Percentiles rank a stretch among this genome's conserved stretches.
These are phyloP conservation scores for Apiospora malaysiana DNA, from an alignment of 2,329 filamentous ascomycete genomes.

Conservation along the genomic window DNA sequence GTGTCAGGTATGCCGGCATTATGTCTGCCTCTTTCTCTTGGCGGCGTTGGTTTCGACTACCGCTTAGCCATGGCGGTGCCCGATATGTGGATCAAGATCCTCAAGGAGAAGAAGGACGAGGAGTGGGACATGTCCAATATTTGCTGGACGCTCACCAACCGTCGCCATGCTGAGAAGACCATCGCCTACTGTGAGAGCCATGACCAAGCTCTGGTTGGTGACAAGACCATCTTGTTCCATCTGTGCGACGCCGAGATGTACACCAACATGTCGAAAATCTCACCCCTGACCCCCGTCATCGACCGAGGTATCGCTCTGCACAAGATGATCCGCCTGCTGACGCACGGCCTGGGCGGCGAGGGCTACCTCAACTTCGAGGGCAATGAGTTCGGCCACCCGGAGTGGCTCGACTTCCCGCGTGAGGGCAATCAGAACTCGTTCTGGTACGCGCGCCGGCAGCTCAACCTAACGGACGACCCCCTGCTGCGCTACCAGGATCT, in stretches of 20 bases:
- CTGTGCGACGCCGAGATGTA: conserved; percentile 97
- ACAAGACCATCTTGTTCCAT: conserved; percentile 98
- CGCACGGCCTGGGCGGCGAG: conserved; percentile 89
- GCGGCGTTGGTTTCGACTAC: conserved; percentile 96
- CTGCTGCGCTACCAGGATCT: conserved; percentile 89
- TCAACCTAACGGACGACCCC: conserved; percentile 87
- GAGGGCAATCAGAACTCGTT: conserved; percentile 92
- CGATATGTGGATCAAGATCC: conserved; percentile 98
- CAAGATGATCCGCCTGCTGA: conserved; percentile 96
- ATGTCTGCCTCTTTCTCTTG: conserved; percentile 82
- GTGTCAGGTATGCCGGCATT: conserved; percentile 99
- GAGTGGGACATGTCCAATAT: conserved; percentile 91
- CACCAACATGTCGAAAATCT: conserved; percentile 91
- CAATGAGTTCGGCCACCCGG: conserved; percentile 97
- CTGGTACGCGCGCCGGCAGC: conserved; percentile 91
- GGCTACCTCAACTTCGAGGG: conserved; percentile 99
- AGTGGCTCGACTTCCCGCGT: conserved; percentile 98
- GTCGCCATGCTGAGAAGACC: conserved; percentile 94
- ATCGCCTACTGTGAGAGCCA: conserved; percentile 98
- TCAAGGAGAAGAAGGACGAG: conserved; percentile 91
- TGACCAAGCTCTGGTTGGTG: conserved; percentile 95
- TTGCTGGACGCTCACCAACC: conserved; percentile 86
- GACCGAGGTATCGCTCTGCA: conserved; percentile 90
- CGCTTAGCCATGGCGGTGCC: conserved; percentile 96
- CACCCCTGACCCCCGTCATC: conserved; percentile 85